These are phyloP conservation scores for Sporisorium exsertum DNA, from an alignment of 1,284 basidiomycete genomes.

Conservation along the genomic window DNA sequence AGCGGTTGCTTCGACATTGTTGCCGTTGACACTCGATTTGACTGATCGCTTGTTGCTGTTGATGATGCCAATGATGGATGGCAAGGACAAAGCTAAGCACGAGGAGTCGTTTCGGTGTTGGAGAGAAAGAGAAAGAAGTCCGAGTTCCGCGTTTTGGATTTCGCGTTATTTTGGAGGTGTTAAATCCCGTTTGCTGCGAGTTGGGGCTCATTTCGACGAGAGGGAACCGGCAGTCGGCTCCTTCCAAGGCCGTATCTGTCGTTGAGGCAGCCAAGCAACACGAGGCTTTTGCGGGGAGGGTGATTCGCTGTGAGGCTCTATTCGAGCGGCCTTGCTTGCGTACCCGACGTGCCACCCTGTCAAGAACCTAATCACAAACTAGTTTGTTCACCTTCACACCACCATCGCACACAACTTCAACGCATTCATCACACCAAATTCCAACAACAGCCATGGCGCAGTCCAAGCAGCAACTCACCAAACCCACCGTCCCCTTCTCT, in stretches of 20 bases:
- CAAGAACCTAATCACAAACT: no score
- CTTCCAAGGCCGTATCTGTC: slow-evolving; percentile 6
- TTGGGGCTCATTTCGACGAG: no score
- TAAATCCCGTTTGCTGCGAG: no score
- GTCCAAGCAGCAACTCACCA: slow-evolving; percentile 28
- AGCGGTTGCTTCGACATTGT: slow-evolving; percentile 50
- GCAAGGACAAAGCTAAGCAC: neutral
- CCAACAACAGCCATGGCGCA: slow-evolving; percentile 16
- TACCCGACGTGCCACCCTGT: no score
- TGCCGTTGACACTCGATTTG: neutral
- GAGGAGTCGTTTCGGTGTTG: neutral
- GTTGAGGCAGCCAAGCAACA: neutral
- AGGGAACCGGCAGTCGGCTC: slow-evolving; percentile 6
- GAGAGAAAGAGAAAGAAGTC: slow-evolving; percentile 3
- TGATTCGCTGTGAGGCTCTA: neutral
- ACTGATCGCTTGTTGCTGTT: neutral
- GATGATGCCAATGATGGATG: neutral
- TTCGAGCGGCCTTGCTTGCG: no score
- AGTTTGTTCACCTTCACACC: no score
- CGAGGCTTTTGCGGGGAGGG: neutral
- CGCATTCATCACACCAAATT: neutral
- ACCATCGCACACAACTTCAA: no score
- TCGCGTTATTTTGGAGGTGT: no score
- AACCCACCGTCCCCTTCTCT: slow-evolving; percentile 49
- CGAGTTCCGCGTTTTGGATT: no score